phyloP scores from a whole-genome alignment of 495 filamentous ascomycete genomes.

The Aspergillus olivimuriae region DNA sequence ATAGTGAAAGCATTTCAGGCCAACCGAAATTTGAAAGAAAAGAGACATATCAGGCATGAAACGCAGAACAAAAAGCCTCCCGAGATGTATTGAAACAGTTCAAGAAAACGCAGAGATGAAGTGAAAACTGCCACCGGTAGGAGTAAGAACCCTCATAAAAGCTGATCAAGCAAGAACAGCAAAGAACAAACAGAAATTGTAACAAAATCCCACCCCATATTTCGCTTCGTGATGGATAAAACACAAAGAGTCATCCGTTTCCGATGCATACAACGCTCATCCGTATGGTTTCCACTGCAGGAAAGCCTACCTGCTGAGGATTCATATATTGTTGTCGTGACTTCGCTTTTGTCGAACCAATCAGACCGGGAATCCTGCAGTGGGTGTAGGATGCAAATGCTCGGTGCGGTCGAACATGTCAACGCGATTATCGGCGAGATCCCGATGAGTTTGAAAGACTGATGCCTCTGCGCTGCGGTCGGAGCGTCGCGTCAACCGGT shows the following conservation, averaged over 20 bases:
- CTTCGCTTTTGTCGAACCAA: no score
- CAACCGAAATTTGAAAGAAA: conserved; percentile 4
- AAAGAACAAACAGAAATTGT: conserved; percentile 4
- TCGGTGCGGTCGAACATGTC: no score
- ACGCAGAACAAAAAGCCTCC: conserved; percentile 25
- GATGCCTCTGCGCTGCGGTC: no score
- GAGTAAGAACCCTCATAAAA: conserved; percentile 13
- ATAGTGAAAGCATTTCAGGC: conserved; percentile 1
- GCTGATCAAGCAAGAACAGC: not conserved
- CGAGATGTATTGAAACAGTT: conserved; percentile 19
- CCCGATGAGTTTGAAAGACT: no score
- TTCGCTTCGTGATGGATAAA: conserved; percentile 21
- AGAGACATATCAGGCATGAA: conserved; percentile 7
- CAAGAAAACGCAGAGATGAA: conserved; percentile 16
- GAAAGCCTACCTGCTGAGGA: no score
- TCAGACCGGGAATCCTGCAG: no score
- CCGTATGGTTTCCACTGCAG: not conserved
- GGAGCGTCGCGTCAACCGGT: no score
- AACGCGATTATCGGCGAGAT: no score
- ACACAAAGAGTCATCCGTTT: conserved; percentile 11
- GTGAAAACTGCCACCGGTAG: conserved; percentile 25
- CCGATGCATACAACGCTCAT: conserved; percentile 3
- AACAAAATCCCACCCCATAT: conserved; percentile 18
- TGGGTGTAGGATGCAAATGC: no score
- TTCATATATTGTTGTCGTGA: no score